A percentile compares a stretch with the other conserved stretches of the same genome.
Evolutionary conservation across 2,329 filamentous ascomycete genomes (phyloP).

Genomic region (Daldinia eschscholtzii): DNA sequence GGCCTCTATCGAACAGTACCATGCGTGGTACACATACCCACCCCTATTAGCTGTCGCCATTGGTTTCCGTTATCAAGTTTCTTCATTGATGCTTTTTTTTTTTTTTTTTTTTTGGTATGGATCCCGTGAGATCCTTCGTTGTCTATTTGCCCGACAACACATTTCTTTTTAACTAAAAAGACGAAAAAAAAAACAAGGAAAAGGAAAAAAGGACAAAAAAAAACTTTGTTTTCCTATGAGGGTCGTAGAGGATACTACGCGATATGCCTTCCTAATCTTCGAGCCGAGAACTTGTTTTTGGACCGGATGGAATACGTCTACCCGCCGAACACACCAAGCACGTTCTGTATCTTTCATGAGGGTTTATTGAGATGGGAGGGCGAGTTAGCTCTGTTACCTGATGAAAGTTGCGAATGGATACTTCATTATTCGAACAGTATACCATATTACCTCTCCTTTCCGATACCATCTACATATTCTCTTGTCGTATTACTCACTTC

Average conservation of each 20-base stretch:
- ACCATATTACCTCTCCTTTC: not conserved
- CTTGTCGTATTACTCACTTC: not conserved
- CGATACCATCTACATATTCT: not conserved
- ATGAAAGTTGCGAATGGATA: not conserved
- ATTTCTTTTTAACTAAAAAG: not conserved
- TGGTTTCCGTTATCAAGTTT: not conserved
- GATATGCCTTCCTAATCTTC: not conserved
- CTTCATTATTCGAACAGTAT: not conserved
- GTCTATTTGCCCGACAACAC: not conserved
- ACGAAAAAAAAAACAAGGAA: not conserved
- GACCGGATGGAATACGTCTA: not conserved
- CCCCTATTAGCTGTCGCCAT: not conserved
- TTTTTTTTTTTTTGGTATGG: not conserved
- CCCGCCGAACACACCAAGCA: not conserved
- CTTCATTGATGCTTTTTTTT: not conserved
- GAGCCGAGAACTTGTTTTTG: not conserved
- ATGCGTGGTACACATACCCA: not conserved
- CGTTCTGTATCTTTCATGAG: not conserved
- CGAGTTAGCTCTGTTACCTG: not conserved
- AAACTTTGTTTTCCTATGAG: not conserved
- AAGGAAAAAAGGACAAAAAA: not conserved
- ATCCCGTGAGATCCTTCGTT: not conserved
- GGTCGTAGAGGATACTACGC: not conserved
- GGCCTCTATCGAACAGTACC: slow-evolving; percentile 4
- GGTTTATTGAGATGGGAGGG: not conserved